A percentile compares a stretch with the other conserved stretches of the same genome.
Evolutionary conservation across 2,329 filamentous ascomycete species (phyloP).

Genomic region (Ascochyta clinopodiicola): DNA sequence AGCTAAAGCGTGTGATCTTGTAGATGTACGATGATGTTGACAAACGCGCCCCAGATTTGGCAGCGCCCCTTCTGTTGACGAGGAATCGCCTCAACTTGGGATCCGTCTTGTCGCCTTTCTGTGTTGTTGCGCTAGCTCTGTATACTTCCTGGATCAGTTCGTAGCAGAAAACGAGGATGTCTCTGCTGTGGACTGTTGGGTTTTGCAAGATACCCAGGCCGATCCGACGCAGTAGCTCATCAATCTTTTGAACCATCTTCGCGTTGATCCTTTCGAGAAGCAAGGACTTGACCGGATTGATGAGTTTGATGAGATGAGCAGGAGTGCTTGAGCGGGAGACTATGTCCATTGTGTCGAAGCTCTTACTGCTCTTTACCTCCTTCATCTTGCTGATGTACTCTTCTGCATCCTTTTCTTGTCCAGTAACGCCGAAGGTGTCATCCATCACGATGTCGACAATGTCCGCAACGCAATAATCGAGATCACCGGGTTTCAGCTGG

Average conservation of each 20-base stretch:
- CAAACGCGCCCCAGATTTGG: slow-evolving; percentile 74
- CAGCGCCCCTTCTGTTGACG: slow-evolving; percentile 76
- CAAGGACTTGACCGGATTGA: slow-evolving; percentile 78
- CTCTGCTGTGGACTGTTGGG: slow-evolving; percentile 75
- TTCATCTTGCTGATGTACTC: slow-evolving; percentile 96
- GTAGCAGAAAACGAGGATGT: slow-evolving; percentile 93
- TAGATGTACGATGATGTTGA: slow-evolving; percentile 80
- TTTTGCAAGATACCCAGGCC: slow-evolving; percentile 85
- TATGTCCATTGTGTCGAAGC: slow-evolving; percentile 95
- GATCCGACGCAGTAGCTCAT: slow-evolving; percentile 84
- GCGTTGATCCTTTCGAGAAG: slow-evolving; percentile 84
- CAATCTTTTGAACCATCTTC: slow-evolving; percentile 85
- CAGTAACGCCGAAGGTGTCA: slow-evolving; percentile 90
- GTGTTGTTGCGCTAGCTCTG: slow-evolving; percentile 61
- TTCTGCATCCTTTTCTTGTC: slow-evolving; percentile 96
- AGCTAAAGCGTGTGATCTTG: slow-evolving; percentile 85
- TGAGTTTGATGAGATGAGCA: slow-evolving; percentile 72
- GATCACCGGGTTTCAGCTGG: slow-evolving; percentile 76
- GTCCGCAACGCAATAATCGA: slow-evolving; percentile 84
- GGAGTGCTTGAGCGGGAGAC: slow-evolving; percentile 84
- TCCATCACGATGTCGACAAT: slow-evolving; percentile 92
- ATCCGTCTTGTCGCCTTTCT: slow-evolving; percentile 37
- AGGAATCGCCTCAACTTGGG: slow-evolving; percentile 72
- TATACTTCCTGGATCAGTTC: slow-evolving; percentile 91
- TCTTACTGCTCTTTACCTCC: slow-evolving; percentile 97